Percentiles rank a stretch among this genome's conserved stretches.
These are phyloP conservation scores for Cronartium quercuum DNA, from an alignment of 1,284 basidiomycete genomes.

Conservation along the genomic window DNA sequence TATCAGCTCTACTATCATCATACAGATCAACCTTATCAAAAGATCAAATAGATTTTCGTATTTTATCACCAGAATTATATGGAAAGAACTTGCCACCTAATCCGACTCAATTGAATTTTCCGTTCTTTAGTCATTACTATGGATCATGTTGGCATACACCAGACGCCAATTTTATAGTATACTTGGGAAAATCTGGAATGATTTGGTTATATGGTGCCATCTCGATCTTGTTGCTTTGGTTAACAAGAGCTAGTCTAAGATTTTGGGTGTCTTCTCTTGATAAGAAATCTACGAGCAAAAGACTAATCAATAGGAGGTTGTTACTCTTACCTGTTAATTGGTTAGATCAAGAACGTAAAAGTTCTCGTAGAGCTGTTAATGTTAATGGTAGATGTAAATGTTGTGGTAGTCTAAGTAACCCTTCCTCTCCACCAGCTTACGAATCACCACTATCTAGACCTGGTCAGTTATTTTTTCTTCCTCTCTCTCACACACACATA, in stretches of 20 bases:
- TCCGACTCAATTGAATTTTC: constrained; percentile 57
- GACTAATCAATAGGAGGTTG: background rate
- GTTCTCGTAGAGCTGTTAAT: background rate
- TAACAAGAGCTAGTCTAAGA: background rate
- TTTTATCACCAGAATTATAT: constrained; percentile 87
- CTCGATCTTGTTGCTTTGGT: background rate
- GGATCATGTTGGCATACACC: constrained; percentile 76
- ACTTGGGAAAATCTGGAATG: constrained; percentile 29
- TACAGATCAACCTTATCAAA: constrained; percentile 64
- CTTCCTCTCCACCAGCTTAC: background rate
- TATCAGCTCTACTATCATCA: constrained; percentile 47
- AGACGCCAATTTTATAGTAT: constrained; percentile 49
- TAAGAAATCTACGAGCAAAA: background rate
- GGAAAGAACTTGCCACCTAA: constrained; percentile 94
- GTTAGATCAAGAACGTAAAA: background rate
- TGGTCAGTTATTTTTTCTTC: background rate
- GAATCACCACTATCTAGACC: background rate
- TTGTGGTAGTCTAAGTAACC: background rate
- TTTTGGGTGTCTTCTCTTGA: background rate
- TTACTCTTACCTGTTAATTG: background rate
- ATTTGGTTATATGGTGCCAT: constrained; percentile 18
- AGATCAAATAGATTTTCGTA: constrained; percentile 67
- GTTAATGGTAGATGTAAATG: background rate
- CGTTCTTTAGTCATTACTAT: constrained; percentile 78
- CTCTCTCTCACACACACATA: background rate